These are phyloP conservation scores for Laburnicola sp. DNA, from an alignment of 2,329 filamentous ascomycete species.

Conservation along the genomic window DNA sequence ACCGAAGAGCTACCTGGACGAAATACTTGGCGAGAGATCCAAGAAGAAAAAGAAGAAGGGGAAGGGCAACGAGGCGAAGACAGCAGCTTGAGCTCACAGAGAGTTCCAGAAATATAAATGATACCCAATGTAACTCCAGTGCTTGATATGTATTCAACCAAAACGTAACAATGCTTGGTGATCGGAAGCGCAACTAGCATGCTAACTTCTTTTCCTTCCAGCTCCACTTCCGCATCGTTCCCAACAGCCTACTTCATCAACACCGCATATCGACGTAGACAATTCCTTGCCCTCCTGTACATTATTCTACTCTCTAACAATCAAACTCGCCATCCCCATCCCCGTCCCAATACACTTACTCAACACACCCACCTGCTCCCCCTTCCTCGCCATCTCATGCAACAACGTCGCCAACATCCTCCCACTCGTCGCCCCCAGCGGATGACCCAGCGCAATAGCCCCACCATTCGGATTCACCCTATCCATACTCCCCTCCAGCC, in stretches of 20 bases:
- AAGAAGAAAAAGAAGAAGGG: constrained; percentile 54
- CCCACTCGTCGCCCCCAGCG: constrained; percentile 84
- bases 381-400: constrained; percentile 66
- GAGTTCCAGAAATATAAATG: background rate
- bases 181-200: too few relatives aligned
- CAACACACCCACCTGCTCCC: constrained; percentile 77
- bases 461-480: constrained; percentile 91
- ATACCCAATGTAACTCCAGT: constrained; percentile 5
- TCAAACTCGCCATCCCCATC: constrained; percentile 58
- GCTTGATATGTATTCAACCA: background rate
- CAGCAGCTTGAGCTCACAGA: background rate
- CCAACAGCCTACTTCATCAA: too few relatives aligned
- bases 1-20: constrained; percentile 58
- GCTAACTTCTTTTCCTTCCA: too few relatives aligned
- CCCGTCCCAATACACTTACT: constrained; percentile 75
- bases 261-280: too few relatives aligned
- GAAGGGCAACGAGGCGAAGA: constrained; percentile 9
- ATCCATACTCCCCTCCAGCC: constrained; percentile 66
- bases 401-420: constrained; percentile 77
- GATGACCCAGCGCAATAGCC: constrained; percentile 91
- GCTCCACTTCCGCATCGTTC: too few relatives aligned
- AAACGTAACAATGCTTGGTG: background rate
- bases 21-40: constrained; percentile 53
- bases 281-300: too few relatives aligned
- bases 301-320: constrained; percentile 49